Evolutionary conservation across 1,284 basidiomycete genomes (phyloP).

Genomic region (Marasmius sp.): DNA sequence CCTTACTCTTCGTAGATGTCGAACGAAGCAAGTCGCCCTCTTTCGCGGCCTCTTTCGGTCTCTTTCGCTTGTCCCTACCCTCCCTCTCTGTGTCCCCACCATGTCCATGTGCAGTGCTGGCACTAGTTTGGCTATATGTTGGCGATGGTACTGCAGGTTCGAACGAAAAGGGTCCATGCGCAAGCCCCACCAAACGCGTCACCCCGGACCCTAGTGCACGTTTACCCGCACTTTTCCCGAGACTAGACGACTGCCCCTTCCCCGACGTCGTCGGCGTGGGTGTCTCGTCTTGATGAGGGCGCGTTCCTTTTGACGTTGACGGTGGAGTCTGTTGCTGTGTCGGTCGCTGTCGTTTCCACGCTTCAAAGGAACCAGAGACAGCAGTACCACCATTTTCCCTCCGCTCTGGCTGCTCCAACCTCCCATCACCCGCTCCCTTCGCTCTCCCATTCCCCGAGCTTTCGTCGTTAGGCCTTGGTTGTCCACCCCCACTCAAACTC

Average conservation of each 20-base stretch:
- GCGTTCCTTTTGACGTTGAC: not conserved
- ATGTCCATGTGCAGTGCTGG: conserved; percentile 2
- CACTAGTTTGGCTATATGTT: conserved; percentile 21
- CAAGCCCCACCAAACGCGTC: conserved; percentile 27
- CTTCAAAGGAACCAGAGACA: not conserved
- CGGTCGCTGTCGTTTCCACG: not conserved
- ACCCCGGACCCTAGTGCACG: conserved; percentile 24
- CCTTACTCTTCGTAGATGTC: conserved; percentile 1
- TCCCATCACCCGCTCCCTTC: conserved; percentile 34
- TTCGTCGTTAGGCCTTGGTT: conserved; percentile 12
- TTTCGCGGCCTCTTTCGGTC: not conserved
- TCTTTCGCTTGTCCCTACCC: conserved; percentile 4
- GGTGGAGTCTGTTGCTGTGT: not conserved
- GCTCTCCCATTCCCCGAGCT: conserved; percentile 13
- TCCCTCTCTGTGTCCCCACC: not conserved
- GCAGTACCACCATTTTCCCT: not conserved
- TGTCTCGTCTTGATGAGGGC: conserved; percentile 19
- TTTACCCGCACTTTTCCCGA: conserved; percentile 32
- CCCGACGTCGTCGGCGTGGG: conserved; percentile 17
- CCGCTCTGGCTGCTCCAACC: conserved; percentile 20
- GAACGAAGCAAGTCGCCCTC: conserved; percentile 2
- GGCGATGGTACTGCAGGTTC: conserved; percentile 48
- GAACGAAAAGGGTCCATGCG: conserved; percentile 47
- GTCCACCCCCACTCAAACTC: conserved; percentile 19
- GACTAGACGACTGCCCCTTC: conserved; percentile 29